Evolutionary conservation across 805 yeast species (phyloP).

Genomic region (Hanseniaspora thailandica): DNA sequence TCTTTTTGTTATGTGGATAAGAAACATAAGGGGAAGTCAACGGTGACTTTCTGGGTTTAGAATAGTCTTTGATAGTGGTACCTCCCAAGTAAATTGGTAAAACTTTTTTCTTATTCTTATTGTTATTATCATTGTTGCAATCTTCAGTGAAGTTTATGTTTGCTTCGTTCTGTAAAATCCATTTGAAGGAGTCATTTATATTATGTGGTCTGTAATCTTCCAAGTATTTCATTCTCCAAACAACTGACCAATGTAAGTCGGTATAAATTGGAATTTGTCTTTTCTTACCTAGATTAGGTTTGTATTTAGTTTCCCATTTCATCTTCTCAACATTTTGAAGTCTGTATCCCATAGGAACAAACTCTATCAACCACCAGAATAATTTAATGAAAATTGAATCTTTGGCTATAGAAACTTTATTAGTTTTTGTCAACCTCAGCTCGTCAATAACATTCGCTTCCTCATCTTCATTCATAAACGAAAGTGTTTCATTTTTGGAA

Average conservation of each 20-base stretch:
- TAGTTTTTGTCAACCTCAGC: conserved; percentile 1
- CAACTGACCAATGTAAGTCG: conserved; percentile 52
- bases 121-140: neutral
- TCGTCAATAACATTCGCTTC: conserved; percentile 14
- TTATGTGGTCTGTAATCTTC: conserved; percentile 37
- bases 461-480: neutral
- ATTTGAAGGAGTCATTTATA: conserved; percentile 21
- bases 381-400: conserved; percentile 18
- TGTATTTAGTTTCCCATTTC: conserved; percentile 38
- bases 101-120: neutral
- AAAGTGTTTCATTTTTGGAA: neutral
- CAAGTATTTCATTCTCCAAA: conserved; percentile 42
- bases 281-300: conserved; percentile 46
- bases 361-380: conserved; percentile 53
- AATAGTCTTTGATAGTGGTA: neutral
- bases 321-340: conserved; percentile 35
- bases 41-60: conserved; percentile 1
- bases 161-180: conserved; percentile 21
- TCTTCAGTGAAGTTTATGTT: conserved; percentile 13
- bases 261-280: conserved; percentile 40
- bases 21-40: conserved; percentile 10
- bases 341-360: conserved; percentile 46
- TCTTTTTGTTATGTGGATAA: neutral
- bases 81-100: neutral
- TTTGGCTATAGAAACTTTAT: conserved; percentile 12